Percentiles rank a stretch among this genome's conserved stretches.
These are phyloP conservation scores for Allantophomopsis lycopodina DNA, from an alignment of 2,329 filamentous ascomycete species.

Conservation along the genomic window DNA sequence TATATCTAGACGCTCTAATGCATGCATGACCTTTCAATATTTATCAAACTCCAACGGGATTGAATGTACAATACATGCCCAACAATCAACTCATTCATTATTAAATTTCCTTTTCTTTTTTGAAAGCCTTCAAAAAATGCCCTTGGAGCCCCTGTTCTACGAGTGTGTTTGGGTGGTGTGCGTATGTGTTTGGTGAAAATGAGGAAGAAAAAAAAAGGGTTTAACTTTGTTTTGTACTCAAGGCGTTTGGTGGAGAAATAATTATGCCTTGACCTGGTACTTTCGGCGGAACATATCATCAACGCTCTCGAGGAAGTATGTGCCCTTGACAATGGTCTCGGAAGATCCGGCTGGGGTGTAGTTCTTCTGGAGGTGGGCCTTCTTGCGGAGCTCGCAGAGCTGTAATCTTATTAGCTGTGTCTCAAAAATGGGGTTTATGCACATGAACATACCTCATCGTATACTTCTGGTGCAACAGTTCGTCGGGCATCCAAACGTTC, in stretches of 20 bases:
- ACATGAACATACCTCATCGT: constrained; percentile 49
- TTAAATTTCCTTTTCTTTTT: too few relatives aligned
- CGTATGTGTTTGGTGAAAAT: too few relatives aligned
- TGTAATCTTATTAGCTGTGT: constrained; percentile 17
- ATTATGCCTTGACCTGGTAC: constrained; percentile 60
- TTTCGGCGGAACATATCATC: constrained; percentile 79
- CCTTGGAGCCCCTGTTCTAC: too few relatives aligned
- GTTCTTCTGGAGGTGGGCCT: constrained; percentile 72
- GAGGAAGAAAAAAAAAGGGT: too few relatives aligned
- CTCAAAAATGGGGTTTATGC: constrained; percentile 1
- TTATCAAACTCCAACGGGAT: too few relatives aligned
- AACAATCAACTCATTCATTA: too few relatives aligned
- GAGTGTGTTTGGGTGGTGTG: too few relatives aligned
- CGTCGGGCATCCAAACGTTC: constrained; percentile 52
- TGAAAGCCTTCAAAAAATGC: too few relatives aligned
- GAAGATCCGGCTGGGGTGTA: constrained; percentile 56
- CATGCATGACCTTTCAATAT: too few relatives aligned
- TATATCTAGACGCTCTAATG: too few relatives aligned
- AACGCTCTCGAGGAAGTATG: constrained; percentile 69
- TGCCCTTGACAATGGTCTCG: constrained; percentile 50
- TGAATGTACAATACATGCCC: too few relatives aligned
- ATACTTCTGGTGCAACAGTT: constrained; percentile 55
- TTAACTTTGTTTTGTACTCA: background rate
- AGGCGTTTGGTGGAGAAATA: constrained; percentile 11
- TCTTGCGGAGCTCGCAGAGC: constrained; percentile 71